Evolutionary conservation across 176 grass and related monocot species (phyloP).

Genomic region (Carex kokanica): DNA sequence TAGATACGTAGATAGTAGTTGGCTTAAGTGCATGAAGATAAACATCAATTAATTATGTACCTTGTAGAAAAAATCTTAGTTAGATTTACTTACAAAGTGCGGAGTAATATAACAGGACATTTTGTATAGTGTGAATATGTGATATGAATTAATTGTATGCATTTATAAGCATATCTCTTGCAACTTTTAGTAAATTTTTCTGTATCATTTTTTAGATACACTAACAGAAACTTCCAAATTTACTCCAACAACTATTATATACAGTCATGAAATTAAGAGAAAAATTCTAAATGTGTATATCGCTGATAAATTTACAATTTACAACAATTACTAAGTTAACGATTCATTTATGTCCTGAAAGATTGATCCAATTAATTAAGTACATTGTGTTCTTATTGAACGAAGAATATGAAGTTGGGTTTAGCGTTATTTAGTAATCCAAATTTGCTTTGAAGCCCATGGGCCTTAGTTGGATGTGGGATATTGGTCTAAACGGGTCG

Average conservation of each 20-base stretch:
- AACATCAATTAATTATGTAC: neutral
- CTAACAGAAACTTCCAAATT: constrained; percentile 13
- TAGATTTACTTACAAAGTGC: constrained; percentile 1
- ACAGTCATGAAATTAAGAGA: neutral
- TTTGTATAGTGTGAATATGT: neutral
- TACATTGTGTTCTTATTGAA: too few species aligned
- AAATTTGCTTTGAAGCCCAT: too few species aligned
- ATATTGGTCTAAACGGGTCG: too few species aligned
- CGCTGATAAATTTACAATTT: too few species aligned
- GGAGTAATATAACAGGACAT: neutral
- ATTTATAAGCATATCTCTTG: neutral
- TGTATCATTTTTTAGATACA: constrained; percentile 22
- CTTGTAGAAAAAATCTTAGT: constrained; percentile 5
- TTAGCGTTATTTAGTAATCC: too few species aligned
- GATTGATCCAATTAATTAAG: too few species aligned
- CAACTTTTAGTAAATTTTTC: neutral
- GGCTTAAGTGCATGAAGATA: neutral
- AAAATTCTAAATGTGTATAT: neutral
- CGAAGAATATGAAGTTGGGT: too few species aligned
- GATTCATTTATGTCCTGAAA: too few species aligned
- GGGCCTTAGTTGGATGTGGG: too few species aligned
- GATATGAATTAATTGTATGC: neutral
- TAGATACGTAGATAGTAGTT: neutral
- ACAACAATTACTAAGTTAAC: too few species aligned
- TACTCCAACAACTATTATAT: neutral